Conservation (phyloP, 2,329 filamentous ascomycete species). For the Teratosphaeria zuluensis region DNA sequence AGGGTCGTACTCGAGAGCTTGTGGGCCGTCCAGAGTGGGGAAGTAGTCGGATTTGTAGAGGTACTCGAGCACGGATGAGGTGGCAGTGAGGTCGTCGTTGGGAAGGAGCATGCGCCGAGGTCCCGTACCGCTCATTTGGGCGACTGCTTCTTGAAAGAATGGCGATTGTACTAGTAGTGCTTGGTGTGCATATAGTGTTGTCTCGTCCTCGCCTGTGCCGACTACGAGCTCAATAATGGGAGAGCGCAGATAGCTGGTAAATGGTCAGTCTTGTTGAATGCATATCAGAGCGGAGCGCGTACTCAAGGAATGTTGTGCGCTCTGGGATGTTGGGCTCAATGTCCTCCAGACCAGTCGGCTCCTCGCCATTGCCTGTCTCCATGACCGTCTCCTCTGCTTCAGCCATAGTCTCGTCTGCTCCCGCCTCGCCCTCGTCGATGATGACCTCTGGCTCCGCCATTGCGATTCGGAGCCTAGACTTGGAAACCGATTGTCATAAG, state of each 20-base stretch:
- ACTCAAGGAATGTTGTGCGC: conserved; percentile 39
- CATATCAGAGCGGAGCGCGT: neutral
- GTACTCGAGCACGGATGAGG: conserved; percentile 72
- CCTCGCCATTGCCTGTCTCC: conserved; percentile 23
- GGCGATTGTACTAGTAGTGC: conserved; percentile 64
- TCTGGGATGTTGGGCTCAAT: conserved; percentile 33
- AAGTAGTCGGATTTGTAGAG: conserved; percentile 85
- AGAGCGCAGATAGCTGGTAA: conserved; percentile 36
- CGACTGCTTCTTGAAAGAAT: conserved; percentile 57
- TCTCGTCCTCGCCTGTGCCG: conserved; percentile 46
- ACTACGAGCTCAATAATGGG: conserved; percentile 38
- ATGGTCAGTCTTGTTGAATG: conserved; percentile 1
- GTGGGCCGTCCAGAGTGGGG: conserved; percentile 51
- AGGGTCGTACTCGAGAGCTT: conserved; percentile 59
- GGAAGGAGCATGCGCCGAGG: conserved; percentile 60
- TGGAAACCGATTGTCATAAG: too few relatives aligned
- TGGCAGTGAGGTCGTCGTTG: conserved; percentile 60
- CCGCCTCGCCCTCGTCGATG: conserved; percentile 24
- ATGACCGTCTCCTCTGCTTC: conserved; percentile 20
- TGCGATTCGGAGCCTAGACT: neutral
- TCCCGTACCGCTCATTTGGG: conserved; percentile 42
- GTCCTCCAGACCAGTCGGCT: conserved; percentile 30
- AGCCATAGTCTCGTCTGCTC: conserved; percentile 43
- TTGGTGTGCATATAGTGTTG: conserved; percentile 69
- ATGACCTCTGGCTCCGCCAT: conserved; percentile 26